phyloP scores from a whole-genome alignment of 148 eudicot species.

The Rhododendron vialii region DNA sequence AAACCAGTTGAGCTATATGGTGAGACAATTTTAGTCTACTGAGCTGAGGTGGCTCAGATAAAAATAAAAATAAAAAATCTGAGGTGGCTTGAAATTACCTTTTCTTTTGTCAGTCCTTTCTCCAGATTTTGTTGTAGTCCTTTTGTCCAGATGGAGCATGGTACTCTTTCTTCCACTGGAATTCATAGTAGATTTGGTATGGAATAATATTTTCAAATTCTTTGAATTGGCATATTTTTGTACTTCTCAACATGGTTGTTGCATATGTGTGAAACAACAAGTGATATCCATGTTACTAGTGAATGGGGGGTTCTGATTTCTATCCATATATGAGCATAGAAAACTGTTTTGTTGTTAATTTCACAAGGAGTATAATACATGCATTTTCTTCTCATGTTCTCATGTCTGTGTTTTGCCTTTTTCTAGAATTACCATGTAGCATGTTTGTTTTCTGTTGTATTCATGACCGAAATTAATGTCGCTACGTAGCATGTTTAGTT shows the following conservation, averaged over 20 bases:
- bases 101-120: background rate
- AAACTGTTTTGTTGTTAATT: background rate
- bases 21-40: background rate
- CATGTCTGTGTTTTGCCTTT: background rate
- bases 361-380: background rate
- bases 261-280: background rate
- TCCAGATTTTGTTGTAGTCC: background rate
- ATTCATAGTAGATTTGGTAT: background rate
- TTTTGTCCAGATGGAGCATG: background rate
- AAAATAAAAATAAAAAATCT: background rate
- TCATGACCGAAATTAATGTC: background rate
- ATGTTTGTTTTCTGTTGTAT: background rate
- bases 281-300: slow-evolving; percentile 1
- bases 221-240: background rate
- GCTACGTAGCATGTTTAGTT: background rate
- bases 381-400: background rate
- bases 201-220: background rate
- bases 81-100: background rate
- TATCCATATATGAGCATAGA: background rate
- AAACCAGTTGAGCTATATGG: background rate
- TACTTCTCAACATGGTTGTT: background rate
- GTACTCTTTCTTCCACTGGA: background rate
- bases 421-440: background rate
- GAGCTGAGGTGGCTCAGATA: background rate
- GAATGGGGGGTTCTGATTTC: slow-evolving; percentile 7